Percentiles rank a stretch among this genome's conserved stretches.
Evolutionary conservation across 2,329 filamentous ascomycete species (phyloP).

Genomic region (Aspergillus sp.): DNA sequence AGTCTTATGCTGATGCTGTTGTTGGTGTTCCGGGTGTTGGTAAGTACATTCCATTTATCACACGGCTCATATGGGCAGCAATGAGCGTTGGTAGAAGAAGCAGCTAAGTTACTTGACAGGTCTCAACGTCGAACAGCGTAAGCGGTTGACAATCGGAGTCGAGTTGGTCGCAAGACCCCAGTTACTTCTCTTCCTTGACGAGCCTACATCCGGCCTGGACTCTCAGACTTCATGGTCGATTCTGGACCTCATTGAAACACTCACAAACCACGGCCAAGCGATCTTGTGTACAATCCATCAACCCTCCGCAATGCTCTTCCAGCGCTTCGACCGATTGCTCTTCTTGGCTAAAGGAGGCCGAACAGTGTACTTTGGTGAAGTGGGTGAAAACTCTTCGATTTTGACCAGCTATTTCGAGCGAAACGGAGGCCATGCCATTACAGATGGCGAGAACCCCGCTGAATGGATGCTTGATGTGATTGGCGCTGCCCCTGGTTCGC

Average conservation of each 20-base stretch:
- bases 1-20: conserved; percentile 84
- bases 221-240: conserved; percentile 94
- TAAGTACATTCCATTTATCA: conserved; percentile 15
- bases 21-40: conserved; percentile 90
- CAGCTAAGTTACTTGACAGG: conserved; percentile 31
- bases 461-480: conserved; percentile 72
- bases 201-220: conserved; percentile 94
- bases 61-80: neutral
- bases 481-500: conserved; percentile 65
- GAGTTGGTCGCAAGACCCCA: conserved; percentile 91
- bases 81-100: neutral
- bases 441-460: conserved; percentile 69
- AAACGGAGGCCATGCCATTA: conserved; percentile 65
- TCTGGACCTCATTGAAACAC: conserved; percentile 81
- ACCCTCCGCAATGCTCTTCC: conserved; percentile 90
- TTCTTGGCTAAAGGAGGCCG: conserved; percentile 68
- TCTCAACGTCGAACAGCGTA: conserved; percentile 66
- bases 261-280: conserved; percentile 86
- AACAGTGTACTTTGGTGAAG: conserved; percentile 72
- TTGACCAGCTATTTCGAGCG: conserved; percentile 67
- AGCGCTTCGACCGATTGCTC: conserved; percentile 72
- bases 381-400: conserved; percentile 62
- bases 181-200: conserved; percentile 87
- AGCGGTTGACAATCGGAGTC: conserved; percentile 91
- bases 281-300: conserved; percentile 97